Conservation (phyloP, 306 rosid genomes). For the Lablab purpureus region DNA sequence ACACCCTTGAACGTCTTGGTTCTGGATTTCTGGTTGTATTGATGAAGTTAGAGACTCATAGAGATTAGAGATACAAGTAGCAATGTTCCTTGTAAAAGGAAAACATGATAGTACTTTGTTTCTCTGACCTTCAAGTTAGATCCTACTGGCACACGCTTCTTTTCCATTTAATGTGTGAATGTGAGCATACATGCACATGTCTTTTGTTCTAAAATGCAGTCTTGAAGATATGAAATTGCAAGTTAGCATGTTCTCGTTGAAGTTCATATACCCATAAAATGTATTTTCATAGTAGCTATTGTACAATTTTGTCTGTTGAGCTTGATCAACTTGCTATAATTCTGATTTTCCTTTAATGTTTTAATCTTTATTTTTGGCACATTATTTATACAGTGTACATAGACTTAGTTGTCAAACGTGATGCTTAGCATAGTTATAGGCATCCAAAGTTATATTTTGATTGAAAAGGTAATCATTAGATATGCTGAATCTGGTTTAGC, state of each 20-base stretch:
- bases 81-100: conserved; percentile 32
- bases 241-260: background rate
- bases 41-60: background rate
- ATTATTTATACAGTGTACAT: conserved; percentile 1
- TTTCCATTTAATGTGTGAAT: background rate
- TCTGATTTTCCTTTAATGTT: conserved; percentile 10
- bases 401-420: background rate
- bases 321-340: conserved; percentile 28
- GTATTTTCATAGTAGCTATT: background rate
- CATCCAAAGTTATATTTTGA: conserved; percentile 14
- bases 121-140: conserved; percentile 21
- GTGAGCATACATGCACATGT: background rate
- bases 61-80: conserved; percentile 12
- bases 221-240: conserved; percentile 11
- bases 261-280: conserved; percentile 24
- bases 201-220: background rate
- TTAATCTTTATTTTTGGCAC: background rate
- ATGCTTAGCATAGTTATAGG: conserved; percentile 26
- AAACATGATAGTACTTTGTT: conserved; percentile 35
- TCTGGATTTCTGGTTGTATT: conserved; percentile 20
- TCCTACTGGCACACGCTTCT: background rate
- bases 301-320: conserved; percentile 2
- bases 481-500: conserved; percentile 22
- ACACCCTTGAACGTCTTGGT: conserved; percentile 19
- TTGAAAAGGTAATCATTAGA: conserved; percentile 13